phyloP scores from a whole-genome alignment of 148 eudicot genomes.

The Polygonum aviculare region DNA sequence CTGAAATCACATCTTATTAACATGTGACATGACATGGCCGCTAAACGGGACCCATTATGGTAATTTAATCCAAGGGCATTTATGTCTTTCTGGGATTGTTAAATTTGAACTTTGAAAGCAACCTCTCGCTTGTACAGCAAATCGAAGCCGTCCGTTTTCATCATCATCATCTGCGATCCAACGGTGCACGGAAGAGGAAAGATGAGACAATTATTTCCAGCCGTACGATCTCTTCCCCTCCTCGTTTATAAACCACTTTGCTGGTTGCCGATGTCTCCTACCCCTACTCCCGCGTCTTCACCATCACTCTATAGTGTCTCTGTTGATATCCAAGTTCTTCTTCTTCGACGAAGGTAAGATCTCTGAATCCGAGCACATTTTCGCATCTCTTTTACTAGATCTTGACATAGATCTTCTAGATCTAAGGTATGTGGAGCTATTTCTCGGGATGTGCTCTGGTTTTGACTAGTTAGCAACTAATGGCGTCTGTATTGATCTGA shows the following conservation, averaged over 20 bases:
- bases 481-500: neutral
- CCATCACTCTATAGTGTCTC: neutral
- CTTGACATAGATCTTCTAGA: neutral
- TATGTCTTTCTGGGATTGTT: neutral
- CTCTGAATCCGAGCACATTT: neutral
- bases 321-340: neutral
- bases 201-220: neutral
- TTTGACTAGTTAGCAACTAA: neutral
- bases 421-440: neutral
- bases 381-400: neutral
- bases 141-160: neutral
- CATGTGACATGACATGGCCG: neutral
- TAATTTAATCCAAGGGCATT: neutral
- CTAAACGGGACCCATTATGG: neutral
- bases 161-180: neutral
- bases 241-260: neutral
- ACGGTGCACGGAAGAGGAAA: neutral
- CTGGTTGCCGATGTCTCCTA: neutral
- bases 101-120: neutral
- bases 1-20: neutral
- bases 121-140: neutral
- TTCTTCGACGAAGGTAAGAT: neutral
- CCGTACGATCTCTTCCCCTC: neutral
- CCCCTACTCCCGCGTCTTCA: neutral
- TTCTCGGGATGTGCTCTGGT: neutral